These are phyloP conservation scores for Gentiana straminea DNA, from an alignment of 257 asterid genomes.

Conservation along the genomic window DNA sequence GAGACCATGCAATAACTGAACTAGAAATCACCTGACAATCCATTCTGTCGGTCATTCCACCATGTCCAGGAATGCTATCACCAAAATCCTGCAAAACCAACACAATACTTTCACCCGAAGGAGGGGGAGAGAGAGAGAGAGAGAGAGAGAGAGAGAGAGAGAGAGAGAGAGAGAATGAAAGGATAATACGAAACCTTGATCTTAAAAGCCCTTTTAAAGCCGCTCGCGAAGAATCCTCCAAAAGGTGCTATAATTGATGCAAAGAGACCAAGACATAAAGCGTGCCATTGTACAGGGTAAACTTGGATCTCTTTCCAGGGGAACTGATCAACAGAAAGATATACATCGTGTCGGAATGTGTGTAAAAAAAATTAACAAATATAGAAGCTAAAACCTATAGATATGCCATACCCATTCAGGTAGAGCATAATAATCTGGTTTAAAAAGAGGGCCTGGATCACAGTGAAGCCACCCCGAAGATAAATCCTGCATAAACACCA, in stretches of 20 bases:
- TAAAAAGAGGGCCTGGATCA: slow-evolving; percentile 79
- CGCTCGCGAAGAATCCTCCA: slow-evolving; percentile 98
- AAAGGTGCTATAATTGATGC: slow-evolving; percentile 97
- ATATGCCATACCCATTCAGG: slow-evolving; percentile 57
- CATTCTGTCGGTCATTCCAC: slow-evolving; percentile 98
- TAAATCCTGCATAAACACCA: slow-evolving; percentile 51
- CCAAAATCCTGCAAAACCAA: slow-evolving; percentile 71
- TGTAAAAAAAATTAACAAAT: too few relatives aligned
- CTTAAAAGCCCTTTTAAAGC: slow-evolving; percentile 97
- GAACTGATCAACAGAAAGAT: slow-evolving; percentile 26
- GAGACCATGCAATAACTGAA: too few relatives aligned
- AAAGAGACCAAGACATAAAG: slow-evolving; percentile 65
- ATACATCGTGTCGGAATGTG: too few relatives aligned
- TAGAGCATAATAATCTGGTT: slow-evolving; percentile 57
- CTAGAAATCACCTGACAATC: slow-evolving; percentile 74
- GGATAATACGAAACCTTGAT: slow-evolving; percentile 46
- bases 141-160: slow-evolving; percentile 1
- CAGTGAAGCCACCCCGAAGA: slow-evolving; percentile 95
- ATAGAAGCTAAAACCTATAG: not conserved
- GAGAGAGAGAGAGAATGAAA: not conserved
- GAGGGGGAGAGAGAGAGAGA: not conserved
- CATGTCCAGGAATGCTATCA: slow-evolving; percentile 99
- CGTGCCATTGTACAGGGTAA: slow-evolving; percentile 84
- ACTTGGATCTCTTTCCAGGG: slow-evolving; percentile 57
- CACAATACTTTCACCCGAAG: not conserved